Base-by-base conservation (phyloP, 345 rosid genomes). In the Sisymbrium altissimum region DNA sequence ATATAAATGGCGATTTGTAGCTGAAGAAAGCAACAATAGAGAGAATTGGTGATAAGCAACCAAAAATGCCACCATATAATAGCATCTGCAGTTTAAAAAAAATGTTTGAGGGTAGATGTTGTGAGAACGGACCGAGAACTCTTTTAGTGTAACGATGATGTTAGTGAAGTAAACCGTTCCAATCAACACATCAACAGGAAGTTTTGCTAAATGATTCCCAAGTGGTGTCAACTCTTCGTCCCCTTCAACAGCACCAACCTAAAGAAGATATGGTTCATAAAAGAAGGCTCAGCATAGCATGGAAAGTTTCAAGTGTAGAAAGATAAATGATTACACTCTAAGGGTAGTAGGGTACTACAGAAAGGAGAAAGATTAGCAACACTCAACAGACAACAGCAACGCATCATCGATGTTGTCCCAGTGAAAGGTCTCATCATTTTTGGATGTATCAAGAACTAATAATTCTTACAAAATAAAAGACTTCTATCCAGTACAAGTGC, bases 211-310 rank as follows among this genome's bases (percentile, higher is more conserved):
- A 87, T 90, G 95, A 81, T 90, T 85, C 19, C 98, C 97, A 54
- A 93, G 91, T 68, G 98, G 97, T 6, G 98, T 90, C 83, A 93
- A 81, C 79, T 84, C 88, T 83, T 93, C 97, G 68, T 87, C 87
- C 55, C 86, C 93, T 79, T 87, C 93, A 83, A 93, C n/a, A 74
- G 98, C 98, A 82, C 97, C 96, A 27, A 93, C 97, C 98, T 93
- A 80, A 75, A 78, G 70, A 72, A 36, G 17, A 54, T 7, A 19
- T 12, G 52, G 49, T 59, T 71, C 66, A 64, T 7, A 30, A 57
- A 48, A 61, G 33, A 70, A 27, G 38, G 46, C 49, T 71, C 23
- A 68, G 60, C 43, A 70, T 27, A 55, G 27, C 19, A 66, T 30
- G 40, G 27, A 1, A 25, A 64, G 17, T 32, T 64, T 9, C n/a